Evolutionary conservation across 2,329 filamentous ascomycete genomes (phyloP).

Genomic region (Acrodontium crateriforme): DNA sequence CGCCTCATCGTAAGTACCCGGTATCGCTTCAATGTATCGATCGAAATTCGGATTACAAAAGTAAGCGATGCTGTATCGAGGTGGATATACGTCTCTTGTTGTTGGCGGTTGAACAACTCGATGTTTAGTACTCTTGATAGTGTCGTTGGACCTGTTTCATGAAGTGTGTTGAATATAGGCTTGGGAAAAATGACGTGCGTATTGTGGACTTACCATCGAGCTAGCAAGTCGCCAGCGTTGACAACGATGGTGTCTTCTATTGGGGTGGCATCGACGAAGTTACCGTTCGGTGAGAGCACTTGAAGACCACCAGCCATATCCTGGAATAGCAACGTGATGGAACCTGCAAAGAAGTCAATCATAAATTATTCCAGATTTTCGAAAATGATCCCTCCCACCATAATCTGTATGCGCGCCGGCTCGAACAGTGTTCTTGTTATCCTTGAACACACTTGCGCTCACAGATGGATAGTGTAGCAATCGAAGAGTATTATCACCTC

Average conservation of each 20-base stretch:
- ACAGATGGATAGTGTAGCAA: constrained; percentile 39
- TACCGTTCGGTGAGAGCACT: constrained; percentile 55
- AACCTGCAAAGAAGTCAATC: constrained; percentile 15
- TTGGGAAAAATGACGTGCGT: too few relatives aligned
- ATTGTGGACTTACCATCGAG: constrained; percentile 40
- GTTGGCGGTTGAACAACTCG: constrained; percentile 72
- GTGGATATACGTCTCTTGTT: constrained; percentile 48
- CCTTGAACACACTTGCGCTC: constrained; percentile 42
- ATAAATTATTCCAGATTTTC: not conserved
- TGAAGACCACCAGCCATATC: constrained; percentile 45
- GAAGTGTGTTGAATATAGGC: too few relatives aligned
- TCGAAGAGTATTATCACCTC: constrained; percentile 50
- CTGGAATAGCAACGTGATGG: constrained; percentile 38
- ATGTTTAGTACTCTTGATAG: constrained; percentile 80
- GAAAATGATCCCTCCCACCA: constrained; percentile 19
- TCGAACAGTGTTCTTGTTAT: constrained; percentile 39
- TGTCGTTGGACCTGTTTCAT: constrained; percentile 65
- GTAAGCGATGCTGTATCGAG: constrained; percentile 75
- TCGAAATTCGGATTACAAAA: constrained; percentile 82
- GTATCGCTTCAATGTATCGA: constrained; percentile 63
- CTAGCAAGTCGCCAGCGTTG: constrained; percentile 77
- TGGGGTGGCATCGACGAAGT: constrained; percentile 69
- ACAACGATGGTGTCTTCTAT: constrained; percentile 72
- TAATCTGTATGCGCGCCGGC: constrained; percentile 68
- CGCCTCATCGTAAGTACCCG: constrained; percentile 55